phyloP scores from a whole-genome alignment of 345 rosid species.

The Combretum micranthum region DNA sequence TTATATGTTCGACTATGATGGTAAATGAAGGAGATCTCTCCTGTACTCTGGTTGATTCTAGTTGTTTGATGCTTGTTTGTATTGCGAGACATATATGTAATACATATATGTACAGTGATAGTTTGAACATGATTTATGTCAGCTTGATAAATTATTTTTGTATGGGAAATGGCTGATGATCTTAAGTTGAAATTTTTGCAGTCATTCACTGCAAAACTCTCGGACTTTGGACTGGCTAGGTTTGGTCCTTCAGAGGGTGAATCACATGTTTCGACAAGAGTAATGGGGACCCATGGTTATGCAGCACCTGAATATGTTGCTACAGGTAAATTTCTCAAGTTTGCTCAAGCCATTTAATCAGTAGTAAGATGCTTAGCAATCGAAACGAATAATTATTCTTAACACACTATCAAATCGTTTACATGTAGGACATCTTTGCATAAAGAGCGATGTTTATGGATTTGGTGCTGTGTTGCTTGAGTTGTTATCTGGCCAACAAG shows the following conservation, averaged over 20 bases:
- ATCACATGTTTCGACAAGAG: background rate
- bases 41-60: too few species aligned
- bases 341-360: too few species aligned
- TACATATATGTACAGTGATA: too few species aligned
- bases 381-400: too few species aligned
- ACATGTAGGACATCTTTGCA: background rate
- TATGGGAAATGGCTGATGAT: too few species aligned
- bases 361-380: background rate
- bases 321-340: background rate
- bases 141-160: too few species aligned
- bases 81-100: too few species aligned
- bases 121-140: too few species aligned
- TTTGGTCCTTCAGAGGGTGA: background rate
- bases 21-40: too few species aligned
- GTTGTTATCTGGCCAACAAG: constrained; percentile 2
- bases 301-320: constrained; percentile 9
- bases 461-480: constrained; percentile 1
- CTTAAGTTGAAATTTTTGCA: constrained; percentile 1
- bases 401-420: background rate
- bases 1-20: too few species aligned
- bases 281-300: constrained; percentile 3
- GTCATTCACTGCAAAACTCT: constrained; percentile 6
- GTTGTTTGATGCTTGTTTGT: too few species aligned
- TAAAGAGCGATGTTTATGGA: constrained; percentile 6
- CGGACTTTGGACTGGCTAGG: constrained; percentile 12